Base-by-base conservation (phyloP, 495 filamentous ascomycete species). In the Clavariopsis aquatica region DNA sequence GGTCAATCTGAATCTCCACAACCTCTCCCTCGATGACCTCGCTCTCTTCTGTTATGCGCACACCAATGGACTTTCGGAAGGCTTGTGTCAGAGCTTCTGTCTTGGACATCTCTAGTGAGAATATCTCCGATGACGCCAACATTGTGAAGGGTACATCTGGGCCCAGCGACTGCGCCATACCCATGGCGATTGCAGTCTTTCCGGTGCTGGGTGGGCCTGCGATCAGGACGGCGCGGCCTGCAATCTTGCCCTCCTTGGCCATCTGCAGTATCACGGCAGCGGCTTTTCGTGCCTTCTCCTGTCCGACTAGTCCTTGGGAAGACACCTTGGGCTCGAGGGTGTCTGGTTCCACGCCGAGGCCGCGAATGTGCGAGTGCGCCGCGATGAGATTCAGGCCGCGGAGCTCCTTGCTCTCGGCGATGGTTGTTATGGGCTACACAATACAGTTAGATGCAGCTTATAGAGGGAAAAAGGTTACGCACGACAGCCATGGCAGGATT, bases 21-120 rank as follows among this genome's bases (percentile, higher is more conserved):
- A 98, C 95, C 77, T 99, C 94, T 64, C 94, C 94, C 79, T 97
- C 93, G 77, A 99, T 98, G 70, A 99, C 93, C 76, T 99, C 93
- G 68, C 92, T 96, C 78, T 98, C 93, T 72, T 98, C 93, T 75
- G 95, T 97, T 77, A 98, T 98, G 57, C 92, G 82, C 57, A 97
- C 93, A 55, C 92, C 95, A 64, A 99, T 98, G 29, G 91, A 95
- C 73, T 95, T 96, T 45, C 94, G 84, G 81, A 99, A 99, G 8
- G 95, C 95, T 74, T 99, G 95, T 45, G 92, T 96, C 45, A 99
- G 84, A 28, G 95, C 93, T 76, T 99, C 94, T 9, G 94, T 98
- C 79, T 98, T 99, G 57, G 90, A 95, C 92, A 99, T 98, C 74
- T 98, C 95, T 69, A 97, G 83, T 3, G 92, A 96, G 81, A 96